Percentiles rank a stretch among this genome's conserved stretches.
These are phyloP conservation scores for Oenanthe javanica DNA, from an alignment of 140 eudicot species.

Conservation along the genomic window DNA sequence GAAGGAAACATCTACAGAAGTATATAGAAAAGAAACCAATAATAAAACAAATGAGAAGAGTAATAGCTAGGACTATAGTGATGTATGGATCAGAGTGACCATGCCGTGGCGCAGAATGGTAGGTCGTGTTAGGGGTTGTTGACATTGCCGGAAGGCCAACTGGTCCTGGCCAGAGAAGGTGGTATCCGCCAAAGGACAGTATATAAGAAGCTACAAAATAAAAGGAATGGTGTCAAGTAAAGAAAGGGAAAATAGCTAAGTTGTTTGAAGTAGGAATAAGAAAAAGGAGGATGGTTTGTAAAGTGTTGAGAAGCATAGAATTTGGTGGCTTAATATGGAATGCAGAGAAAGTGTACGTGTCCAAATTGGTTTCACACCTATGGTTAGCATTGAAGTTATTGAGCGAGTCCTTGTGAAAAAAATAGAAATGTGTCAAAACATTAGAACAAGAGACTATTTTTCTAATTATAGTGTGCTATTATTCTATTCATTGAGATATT, in stretches of 20 bases:
- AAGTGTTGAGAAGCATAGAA: background rate
- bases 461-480: background rate
- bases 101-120: conserved; percentile 31
- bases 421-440: conserved; percentile 4
- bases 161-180: conserved; percentile 36
- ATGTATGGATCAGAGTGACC: conserved; percentile 46
- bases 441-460: background rate
- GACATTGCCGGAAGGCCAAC: conserved; percentile 34
- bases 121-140: conserved; percentile 19
- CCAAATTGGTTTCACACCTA: conserved; percentile 27
- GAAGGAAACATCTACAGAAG: conserved; percentile 70
- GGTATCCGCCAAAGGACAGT: background rate
- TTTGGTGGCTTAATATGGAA: conserved; percentile 11
- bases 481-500: background rate
- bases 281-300: conserved; percentile 5
- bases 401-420: conserved; percentile 54
- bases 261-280: background rate
- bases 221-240: conserved; percentile 5
- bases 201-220: background rate
- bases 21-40: conserved; percentile 55
- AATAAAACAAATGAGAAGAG: conserved; percentile 48
- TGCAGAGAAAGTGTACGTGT: conserved; percentile 14
- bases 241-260: background rate
- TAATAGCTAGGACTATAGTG: conserved; percentile 45
- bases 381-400: conserved; percentile 33